These are phyloP conservation scores for Trametes elegans DNA, from an alignment of 768 basidiomycete species.

Conservation along the genomic window DNA sequence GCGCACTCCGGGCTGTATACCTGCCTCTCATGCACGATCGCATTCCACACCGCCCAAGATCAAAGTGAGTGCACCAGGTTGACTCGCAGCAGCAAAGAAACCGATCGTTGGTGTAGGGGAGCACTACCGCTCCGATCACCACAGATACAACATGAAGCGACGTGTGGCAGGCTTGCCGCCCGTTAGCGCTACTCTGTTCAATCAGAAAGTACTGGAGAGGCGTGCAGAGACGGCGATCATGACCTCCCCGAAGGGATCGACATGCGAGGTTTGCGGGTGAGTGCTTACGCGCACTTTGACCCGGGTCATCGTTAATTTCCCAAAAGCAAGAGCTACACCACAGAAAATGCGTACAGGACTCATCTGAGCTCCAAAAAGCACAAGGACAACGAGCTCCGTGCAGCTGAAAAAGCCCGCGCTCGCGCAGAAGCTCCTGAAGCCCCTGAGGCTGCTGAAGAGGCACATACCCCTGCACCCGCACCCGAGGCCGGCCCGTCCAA, in stretches of 20 bases:
- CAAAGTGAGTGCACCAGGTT: slow-evolving; percentile 58
- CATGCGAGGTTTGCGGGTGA: slow-evolving; percentile 84
- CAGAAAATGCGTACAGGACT: slow-evolving; percentile 84
- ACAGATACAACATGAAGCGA: slow-evolving; percentile 98
- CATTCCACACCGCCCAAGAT: slow-evolving; percentile 76
- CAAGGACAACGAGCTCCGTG: slow-evolving; percentile 68
- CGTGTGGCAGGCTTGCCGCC: slow-evolving; percentile 89
- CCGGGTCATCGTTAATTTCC: not conserved
- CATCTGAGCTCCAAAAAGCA: slow-evolving; percentile 91
- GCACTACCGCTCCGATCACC: slow-evolving; percentile 93
- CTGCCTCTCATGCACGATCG: slow-evolving; percentile 89
- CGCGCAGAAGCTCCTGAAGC: not conserved
- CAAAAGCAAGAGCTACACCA: slow-evolving; percentile 81
- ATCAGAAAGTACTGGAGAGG: slow-evolving; percentile 84
- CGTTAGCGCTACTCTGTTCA: slow-evolving; percentile 72
- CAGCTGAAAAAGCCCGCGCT: slow-evolving; percentile 27
- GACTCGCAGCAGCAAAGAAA: not conserved
- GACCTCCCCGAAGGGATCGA: slow-evolving; percentile 54
- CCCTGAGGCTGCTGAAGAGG: not conserved
- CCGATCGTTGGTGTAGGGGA: slow-evolving; percentile 44
- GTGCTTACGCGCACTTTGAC: slow-evolving; percentile 28
- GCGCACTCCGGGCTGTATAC: slow-evolving; percentile 53
- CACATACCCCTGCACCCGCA: not conserved
- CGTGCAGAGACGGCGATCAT: slow-evolving; percentile 71
- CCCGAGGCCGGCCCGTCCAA: slow-evolving; percentile 5